Percentiles rank a stretch among this genome's conserved stretches.
These are phyloP conservation scores for Oryza nivara DNA, from an alignment of 176 grass and related monocot species.

Conservation along the genomic window DNA sequence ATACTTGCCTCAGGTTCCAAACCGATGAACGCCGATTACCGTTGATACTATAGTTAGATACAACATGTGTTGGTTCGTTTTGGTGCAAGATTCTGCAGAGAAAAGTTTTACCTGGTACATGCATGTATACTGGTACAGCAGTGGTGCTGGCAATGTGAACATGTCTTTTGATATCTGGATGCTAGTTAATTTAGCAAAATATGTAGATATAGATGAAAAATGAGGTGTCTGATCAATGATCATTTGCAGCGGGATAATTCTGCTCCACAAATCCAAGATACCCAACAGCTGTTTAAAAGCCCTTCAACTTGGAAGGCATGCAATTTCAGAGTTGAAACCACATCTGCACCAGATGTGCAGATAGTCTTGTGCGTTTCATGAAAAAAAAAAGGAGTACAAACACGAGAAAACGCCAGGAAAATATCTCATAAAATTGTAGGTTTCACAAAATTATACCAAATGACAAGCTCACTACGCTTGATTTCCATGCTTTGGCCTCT, in stretches of 20 bases:
- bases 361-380: neutral
- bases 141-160: constrained; percentile 28
- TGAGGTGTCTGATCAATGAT: neutral
- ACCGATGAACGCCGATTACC: neutral
- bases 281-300: neutral
- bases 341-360: neutral
- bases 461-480: neutral
- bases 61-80: constrained; percentile 43
- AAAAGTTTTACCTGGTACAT: constrained; percentile 28
- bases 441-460: neutral
- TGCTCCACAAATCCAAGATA: neutral
- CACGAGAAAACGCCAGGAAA: neutral
- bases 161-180: constrained; percentile 30
- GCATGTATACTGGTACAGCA: constrained; percentile 43
- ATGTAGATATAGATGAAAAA: neutral
- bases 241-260: neutral
- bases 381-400: neutral
- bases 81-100: constrained; percentile 27
- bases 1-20: constrained; percentile 8
- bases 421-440: no score
- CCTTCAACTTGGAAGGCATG: neutral
- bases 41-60: constrained; percentile 27
- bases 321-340: neutral
- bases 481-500: neutral
- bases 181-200: constrained; percentile 1